Evolutionary conservation across 768 basidiomycete species (phyloP).

Genomic region (Hirschioporus abietinus): DNA sequence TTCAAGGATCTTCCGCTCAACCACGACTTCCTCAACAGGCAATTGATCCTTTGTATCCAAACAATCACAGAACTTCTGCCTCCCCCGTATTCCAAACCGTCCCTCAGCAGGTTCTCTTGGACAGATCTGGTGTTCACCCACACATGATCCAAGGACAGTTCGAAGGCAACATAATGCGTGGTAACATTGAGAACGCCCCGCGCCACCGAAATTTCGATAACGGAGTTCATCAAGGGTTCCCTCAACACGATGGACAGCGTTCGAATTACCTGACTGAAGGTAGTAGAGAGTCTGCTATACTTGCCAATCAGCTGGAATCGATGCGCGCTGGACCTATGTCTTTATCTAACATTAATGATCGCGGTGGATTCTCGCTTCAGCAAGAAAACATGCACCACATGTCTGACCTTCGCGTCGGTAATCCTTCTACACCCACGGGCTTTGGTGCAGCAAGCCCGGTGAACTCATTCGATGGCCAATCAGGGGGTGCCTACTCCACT

Average conservation of each 20-base stretch:
- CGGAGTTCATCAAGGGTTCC: not conserved
- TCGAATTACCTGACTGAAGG: not conserved
- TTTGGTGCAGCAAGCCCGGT: not conserved
- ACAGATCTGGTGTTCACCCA: not conserved
- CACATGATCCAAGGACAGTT: not conserved
- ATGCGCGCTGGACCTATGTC: not conserved
- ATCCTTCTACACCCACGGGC: not conserved
- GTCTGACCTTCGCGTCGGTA: not conserved
- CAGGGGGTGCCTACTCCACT: conserved; percentile 32
- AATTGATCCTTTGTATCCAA: conserved; percentile 2
- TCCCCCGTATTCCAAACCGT: conserved; percentile 8
- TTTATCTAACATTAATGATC: conserved; percentile 2
- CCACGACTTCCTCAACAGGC: conserved; percentile 16
- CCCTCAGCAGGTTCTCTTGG: not conserved
- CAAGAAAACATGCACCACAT: not conserved
- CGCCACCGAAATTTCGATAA: not conserved
- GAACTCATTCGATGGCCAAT: conserved; percentile 1
- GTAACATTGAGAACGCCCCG: not conserved
- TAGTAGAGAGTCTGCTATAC: not conserved
- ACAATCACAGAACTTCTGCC: conserved; percentile 5
- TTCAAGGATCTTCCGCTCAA: conserved; percentile 19
- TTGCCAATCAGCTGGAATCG: not conserved
- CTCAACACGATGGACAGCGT: not conserved
- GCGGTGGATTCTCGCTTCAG: not conserved
- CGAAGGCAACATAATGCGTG: not conserved